Evolutionary conservation across 139 green algal species (phyloP), one percentile per base, ranked within the genome.

Genomic region (Asterochloris sp.): DNA sequence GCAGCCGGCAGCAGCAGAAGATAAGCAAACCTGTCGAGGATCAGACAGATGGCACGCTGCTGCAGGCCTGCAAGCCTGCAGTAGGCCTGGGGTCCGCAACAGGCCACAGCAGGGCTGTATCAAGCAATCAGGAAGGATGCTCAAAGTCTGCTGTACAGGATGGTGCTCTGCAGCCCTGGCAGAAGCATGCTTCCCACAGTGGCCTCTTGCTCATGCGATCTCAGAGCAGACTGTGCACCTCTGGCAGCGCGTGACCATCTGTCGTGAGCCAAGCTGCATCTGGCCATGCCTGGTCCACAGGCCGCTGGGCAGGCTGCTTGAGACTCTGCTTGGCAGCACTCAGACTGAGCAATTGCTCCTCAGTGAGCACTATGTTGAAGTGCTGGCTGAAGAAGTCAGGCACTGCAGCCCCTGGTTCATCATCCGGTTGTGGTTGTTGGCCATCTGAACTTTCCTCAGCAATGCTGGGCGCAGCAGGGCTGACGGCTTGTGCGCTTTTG

Each of bases 341-440:
- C 12, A 24, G 0, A 11, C 23, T 64, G n/a, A 60, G 12, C 67
- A 19, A 9, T 0, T 24, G 24, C 47, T 61, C 17, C 26, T 23
- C 19, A 54, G 24, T 69, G 26, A 28, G 21, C 54, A 29, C 47
- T 2, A 8, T 19, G 23, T 69, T 62, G 24, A 80, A 80, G 14
- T 69, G 76, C 47, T 47, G 60, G 23, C 24, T 80, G 60, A 69
- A 80, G 60, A 69, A 80, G 76, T 80, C 76, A 68, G 76, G 54
- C 67, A 26, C 76, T 61, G 76, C 76, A 80, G 13, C 60, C 6
- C 69, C 60, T 24, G 60, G 0, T 17, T 16, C 24, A 38, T 69
- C 13, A 60, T 54, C 38, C 6, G 38, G 6, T 54, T 54, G 38
- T 54, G 38, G 38, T 54, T 54, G 38, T 54, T 54, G 38, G 38